phyloP scores from a whole-genome alignment of 164 flowering plant genomes.

The Echeveria elegans region DNA sequence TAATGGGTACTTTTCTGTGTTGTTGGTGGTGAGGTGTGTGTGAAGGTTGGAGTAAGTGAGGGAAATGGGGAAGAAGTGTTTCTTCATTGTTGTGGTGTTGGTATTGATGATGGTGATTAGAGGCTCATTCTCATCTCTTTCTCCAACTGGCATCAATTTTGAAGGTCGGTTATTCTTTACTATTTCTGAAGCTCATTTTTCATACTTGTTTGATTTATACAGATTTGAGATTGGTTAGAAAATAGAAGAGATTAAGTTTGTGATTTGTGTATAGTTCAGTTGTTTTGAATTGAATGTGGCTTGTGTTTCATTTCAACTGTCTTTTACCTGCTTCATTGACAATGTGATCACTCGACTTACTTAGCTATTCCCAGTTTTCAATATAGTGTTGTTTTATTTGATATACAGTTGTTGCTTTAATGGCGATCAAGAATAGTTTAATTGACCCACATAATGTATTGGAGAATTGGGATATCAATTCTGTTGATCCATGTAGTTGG shows the following conservation, averaged over 20 bases:
- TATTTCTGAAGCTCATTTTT: background rate
- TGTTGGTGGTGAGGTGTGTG: background rate
- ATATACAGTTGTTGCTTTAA: constrained; percentile 72
- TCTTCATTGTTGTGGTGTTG: constrained; percentile 2
- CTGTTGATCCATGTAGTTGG: constrained; percentile 99
- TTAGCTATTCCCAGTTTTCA: background rate
- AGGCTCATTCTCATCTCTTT: constrained; percentile 6
- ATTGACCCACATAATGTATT: constrained; percentile 75
- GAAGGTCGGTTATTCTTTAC: constrained; percentile 1
- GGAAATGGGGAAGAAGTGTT: background rate
- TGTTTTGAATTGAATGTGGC: background rate
- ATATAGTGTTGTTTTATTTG: background rate
- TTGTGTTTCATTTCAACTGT: background rate
- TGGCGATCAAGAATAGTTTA: constrained; percentile 65
- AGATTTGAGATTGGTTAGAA: no score
- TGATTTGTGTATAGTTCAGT: background rate
- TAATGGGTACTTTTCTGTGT: background rate
- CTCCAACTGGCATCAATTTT: constrained; percentile 7
- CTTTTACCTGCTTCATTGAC: background rate
- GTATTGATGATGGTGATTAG: background rate
- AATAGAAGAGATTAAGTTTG: background rate
- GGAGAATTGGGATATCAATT: constrained; percentile 86
- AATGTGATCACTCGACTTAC: background rate
- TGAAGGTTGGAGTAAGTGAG: background rate
- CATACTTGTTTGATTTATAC: background rate